phyloP scores from a whole-genome alignment of 2,329 filamentous ascomycete species.

The Diaporthe vaccinii region DNA sequence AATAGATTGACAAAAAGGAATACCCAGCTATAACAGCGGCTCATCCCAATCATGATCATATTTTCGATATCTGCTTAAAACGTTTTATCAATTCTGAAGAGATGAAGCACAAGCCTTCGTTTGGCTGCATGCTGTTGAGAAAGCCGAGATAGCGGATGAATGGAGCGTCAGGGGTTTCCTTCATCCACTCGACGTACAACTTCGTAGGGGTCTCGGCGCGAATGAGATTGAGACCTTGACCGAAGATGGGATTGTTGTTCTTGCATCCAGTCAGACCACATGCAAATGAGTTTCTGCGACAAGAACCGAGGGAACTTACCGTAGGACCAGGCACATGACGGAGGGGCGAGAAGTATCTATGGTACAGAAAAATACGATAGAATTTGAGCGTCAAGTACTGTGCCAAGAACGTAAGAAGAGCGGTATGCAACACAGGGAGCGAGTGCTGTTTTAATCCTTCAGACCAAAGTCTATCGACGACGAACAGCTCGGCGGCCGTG shows the following conservation, averaged over 20 bases:
- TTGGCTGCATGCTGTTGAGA: constrained; percentile 42
- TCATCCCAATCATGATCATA: too few relatives aligned
- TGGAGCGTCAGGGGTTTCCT: constrained; percentile 50
- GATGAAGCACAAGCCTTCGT: background rate
- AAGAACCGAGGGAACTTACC: background rate
- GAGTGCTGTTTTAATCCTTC: background rate
- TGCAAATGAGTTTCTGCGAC: background rate
- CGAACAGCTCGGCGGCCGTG: background rate
- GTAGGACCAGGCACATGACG: constrained; percentile 25
- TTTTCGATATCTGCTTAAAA: too few relatives aligned
- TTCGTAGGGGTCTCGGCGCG: constrained; percentile 46
- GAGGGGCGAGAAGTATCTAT: constrained; percentile 23
- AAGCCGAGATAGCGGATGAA: constrained; percentile 56
- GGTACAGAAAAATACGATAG: constrained; percentile 31
- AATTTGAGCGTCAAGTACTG: constrained; percentile 26
- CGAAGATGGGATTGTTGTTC: constrained; percentile 56
- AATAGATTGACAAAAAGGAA: too few relatives aligned
- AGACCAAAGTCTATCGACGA: background rate
- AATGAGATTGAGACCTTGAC: constrained; percentile 54
- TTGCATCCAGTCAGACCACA: constrained; percentile 40
- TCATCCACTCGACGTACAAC: constrained; percentile 50
- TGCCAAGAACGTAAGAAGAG: background rate
- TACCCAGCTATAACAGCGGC: too few relatives aligned
- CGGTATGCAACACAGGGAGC: background rate
- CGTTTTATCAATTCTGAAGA: too few relatives aligned